Conservation (phyloP, 345 rosid species). For the Aethionema arabicum region DNA sequence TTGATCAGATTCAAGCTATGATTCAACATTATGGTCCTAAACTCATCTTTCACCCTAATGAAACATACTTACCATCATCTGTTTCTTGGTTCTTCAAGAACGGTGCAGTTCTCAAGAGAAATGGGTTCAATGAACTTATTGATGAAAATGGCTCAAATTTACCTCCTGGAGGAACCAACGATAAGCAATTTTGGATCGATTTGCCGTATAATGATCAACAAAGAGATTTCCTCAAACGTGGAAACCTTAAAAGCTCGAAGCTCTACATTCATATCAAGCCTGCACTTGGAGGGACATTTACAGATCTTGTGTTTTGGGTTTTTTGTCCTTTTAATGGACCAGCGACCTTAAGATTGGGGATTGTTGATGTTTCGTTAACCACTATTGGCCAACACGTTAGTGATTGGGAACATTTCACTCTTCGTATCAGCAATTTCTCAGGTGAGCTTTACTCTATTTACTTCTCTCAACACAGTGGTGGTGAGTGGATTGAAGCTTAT, state of each 20-base stretch:
- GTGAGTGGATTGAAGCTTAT: conserved; percentile 70
- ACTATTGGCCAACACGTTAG: conserved; percentile 80
- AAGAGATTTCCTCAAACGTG: conserved; percentile 45
- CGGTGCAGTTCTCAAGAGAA: conserved; percentile 58
- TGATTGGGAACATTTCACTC: conserved; percentile 97
- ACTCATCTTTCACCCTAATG: conserved; percentile 50
- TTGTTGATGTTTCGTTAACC: conserved; percentile 44
- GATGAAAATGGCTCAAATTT: conserved; percentile 63
- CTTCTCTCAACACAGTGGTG: conserved; percentile 93
- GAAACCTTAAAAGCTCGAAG: conserved; percentile 67
- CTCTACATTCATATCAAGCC: conserved; percentile 83
- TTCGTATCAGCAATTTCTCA: conserved; percentile 73
- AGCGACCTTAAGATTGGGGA: conserved; percentile 66
- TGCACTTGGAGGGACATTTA: conserved; percentile 78
- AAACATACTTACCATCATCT: conserved; percentile 53
- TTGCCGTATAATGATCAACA: conserved; percentile 56
- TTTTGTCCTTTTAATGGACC: conserved; percentile 94
- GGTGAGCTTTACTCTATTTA: conserved; percentile 75
- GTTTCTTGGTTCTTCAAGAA: conserved; percentile 41
- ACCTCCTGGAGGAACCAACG: conserved; percentile 65
- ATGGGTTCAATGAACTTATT: conserved; percentile 40
- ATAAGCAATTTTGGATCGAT: conserved; percentile 75
- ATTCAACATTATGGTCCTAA: conserved; percentile 71
- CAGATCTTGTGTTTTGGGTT: conserved; percentile 83
- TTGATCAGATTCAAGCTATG: conserved; percentile 63